Evolutionary conservation across 2,329 filamentous ascomycete genomes (phyloP), one percentile per base, ranked within the genome.

Genomic region (Cytospora piceae): DNA sequence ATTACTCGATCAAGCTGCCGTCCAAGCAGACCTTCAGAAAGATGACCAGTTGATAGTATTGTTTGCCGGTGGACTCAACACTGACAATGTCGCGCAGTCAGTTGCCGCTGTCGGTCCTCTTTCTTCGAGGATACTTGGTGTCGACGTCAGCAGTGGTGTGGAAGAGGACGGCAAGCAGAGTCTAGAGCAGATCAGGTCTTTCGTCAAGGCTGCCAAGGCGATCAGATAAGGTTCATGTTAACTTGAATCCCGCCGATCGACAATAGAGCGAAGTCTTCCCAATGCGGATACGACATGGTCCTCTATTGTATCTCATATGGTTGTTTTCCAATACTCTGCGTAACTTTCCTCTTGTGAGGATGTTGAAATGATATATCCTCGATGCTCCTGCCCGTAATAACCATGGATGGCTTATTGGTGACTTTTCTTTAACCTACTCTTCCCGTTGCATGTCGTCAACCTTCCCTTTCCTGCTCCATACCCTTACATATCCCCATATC

Each of bases 91-190:
- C 6, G 81, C 80, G 1, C 81, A 86, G 6, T 84, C 86, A 9
- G 80, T 99, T 22, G 79, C 82, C 27, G 83, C 84, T 17, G 79
- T 94, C 20, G 90, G 88, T 0, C 80, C 84, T 8, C 75, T 86
- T 12, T 81, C 82, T 31, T 81, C 81, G 12, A 86, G 89, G 67
- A 86, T 97, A 15, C 80, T 93, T 39, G 94, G 90, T 2, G 91
- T 99, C 4, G 95, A 99, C 80, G 92, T 97, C 24, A 97, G 93
- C 77, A 97, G 92, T 73, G 96, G 96, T 0, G 93, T 99, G 2
- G 95, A 98, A 78, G 88, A 87, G 42, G 85, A 90, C 71, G 94
- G 93, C 2, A 82, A 87, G 74, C 95, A 99, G 78, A 91, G 89
- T 76, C 72, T 94, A 65, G 85, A 87, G 22, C 96, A 90, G 80